phyloP scores from a whole-genome alignment of 352 stramenopile species.

The Globisporangium splendens region DNA sequence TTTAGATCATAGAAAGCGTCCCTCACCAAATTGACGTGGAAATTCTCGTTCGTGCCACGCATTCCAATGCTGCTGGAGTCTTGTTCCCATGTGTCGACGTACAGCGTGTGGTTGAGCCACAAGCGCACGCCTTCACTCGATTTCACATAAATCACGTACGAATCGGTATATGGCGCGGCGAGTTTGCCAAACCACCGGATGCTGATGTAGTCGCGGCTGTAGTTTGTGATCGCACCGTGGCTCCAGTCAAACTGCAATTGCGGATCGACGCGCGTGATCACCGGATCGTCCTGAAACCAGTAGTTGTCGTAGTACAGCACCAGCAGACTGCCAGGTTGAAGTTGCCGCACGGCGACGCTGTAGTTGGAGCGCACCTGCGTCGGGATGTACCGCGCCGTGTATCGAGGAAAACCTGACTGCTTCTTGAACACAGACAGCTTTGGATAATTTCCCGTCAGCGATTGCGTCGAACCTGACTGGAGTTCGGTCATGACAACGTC shows the following conservation, averaged over 20 bases:
- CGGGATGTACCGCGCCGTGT: slow-evolving; percentile 90
- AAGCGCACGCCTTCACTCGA: slow-evolving; percentile 92
- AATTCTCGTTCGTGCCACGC: slow-evolving; percentile 55
- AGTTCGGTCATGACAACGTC: slow-evolving; percentile 57
- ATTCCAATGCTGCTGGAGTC: background rate
- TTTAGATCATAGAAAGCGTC: slow-evolving; percentile 91
- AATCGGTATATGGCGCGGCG: slow-evolving; percentile 62
- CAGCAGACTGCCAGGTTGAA: slow-evolving; percentile 86
- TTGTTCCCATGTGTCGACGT: slow-evolving; percentile 90
- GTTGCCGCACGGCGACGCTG: slow-evolving; percentile 88
- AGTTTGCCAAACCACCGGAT: slow-evolving; percentile 95
- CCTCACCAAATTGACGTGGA: slow-evolving; percentile 55
- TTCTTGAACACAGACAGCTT: slow-evolving; percentile 86
- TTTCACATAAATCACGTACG: slow-evolving; percentile 91
- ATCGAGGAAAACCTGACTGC: slow-evolving; percentile 89
- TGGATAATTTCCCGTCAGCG: slow-evolving; percentile 78
- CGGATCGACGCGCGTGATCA: slow-evolving; percentile 85
- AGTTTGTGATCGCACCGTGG: slow-evolving; percentile 88
- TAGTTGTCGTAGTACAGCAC: slow-evolving; percentile 96
- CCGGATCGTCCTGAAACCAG: slow-evolving; percentile 91
- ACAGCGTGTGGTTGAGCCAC: slow-evolving; percentile 91
- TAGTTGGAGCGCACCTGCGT: slow-evolving; percentile 61
- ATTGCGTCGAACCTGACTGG: slow-evolving; percentile 55
- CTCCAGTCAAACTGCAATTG: slow-evolving; percentile 89
- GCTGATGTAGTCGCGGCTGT: slow-evolving; percentile 94